Evolutionary conservation across 1,284 basidiomycete genomes (phyloP), one percentile per base, ranked within the genome.

Genomic region (Psilocybe mexicana): DNA sequence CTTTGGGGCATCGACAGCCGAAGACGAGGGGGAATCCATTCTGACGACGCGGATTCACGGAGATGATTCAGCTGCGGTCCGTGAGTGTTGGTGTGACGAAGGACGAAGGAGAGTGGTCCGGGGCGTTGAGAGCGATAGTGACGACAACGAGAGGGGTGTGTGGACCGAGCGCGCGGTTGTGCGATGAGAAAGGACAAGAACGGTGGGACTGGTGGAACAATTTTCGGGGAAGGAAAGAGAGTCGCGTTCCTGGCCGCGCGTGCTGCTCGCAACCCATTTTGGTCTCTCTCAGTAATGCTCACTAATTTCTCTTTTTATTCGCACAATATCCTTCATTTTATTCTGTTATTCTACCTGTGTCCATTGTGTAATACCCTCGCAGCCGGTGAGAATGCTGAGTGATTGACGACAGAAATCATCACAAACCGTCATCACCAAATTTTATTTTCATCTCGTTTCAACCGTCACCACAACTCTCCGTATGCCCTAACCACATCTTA

Each of bases 1-100:
- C 70, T 86, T 62, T 59, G 72, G 72, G 28, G 67, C 62, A 51
- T 66, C 66, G 57, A 67, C 63, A 52, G 66, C 63, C 33, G 72
- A 70, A 45, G 73, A 69, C 55, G 74, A 73, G 59, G 72, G 66
- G 51, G 72, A 69, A 42, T 64, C 61, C 64, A 67, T 64, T 52
- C 57, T 58, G 59, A 59, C 54, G 57, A 38, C 45, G 54, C 43
- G 46, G 53, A 52, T 46, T 11, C 46, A 57, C 33, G 43, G 45
- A 52, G 47, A 50, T 63, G 42, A 38, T 47, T 46, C 36, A 45
- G 49, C n/a, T 46, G 33, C 47, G 26, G 43, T 48, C 46, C 53
- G 47, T 46, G 51, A 44, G 35, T 46, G 23, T 50, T 54, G 38
- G 46, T 38, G 47, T n/a, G 45, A 26, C 44, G 25, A 40, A 47